Evolutionary conservation across 176 grass and related monocot species (phyloP).

Genomic region (Oryza meridionalis): DNA sequence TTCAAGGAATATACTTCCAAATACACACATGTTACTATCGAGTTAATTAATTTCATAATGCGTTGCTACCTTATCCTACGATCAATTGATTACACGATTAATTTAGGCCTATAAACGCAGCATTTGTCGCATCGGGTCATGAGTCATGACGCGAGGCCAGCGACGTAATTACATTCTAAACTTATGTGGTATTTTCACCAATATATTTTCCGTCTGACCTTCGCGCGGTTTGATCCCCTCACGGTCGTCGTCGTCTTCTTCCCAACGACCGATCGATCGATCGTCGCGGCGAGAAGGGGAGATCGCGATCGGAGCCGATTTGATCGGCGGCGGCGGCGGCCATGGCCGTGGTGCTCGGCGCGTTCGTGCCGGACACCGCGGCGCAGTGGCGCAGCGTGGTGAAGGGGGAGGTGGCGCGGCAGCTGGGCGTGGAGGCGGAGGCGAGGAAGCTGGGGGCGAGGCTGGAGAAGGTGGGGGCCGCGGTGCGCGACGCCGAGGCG

Average conservation of each 20-base stretch:
- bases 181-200: neutral
- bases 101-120: neutral
- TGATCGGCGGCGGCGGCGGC: neutral
- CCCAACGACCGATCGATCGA: neutral
- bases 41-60: conserved; percentile 1
- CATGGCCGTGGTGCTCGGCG: conserved; percentile 64
- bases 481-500: conserved; percentile 47
- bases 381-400: conserved; percentile 41
- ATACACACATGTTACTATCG: neutral
- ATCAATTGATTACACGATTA: neutral
- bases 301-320: neutral
- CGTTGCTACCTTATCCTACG: neutral
- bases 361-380: conserved; percentile 52
- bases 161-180: conserved; percentile 30
- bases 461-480: conserved; percentile 42
- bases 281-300: neutral
- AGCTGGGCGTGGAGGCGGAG: conserved; percentile 49
- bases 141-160: conserved; percentile 36
- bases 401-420: conserved; percentile 29
- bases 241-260: neutral
- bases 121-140: neutral
- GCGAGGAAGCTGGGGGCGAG: conserved; percentile 31
- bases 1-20: neutral
- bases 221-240: neutral
- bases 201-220: conserved; percentile 6